phyloP scores from a whole-genome alignment of 192 early-diverging fungal species.

The Dimargaris cristalligena region DNA sequence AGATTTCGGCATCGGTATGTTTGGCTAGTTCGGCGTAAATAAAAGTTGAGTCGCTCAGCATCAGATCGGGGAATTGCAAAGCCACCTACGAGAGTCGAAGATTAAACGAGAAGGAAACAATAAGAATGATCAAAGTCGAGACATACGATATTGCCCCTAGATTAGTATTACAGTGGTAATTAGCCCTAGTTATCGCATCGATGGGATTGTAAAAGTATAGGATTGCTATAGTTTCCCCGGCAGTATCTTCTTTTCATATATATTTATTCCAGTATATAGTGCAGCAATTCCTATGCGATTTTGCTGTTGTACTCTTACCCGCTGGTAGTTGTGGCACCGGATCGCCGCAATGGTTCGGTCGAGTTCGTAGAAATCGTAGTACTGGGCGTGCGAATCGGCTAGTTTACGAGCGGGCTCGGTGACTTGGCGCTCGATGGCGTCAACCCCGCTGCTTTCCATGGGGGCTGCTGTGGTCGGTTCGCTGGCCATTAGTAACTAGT shows the following conservation, averaged over 20 bases:
- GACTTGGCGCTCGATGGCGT: constrained; percentile 7
- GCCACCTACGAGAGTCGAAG: constrained; percentile 35
- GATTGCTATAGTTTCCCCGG: too few relatives aligned
- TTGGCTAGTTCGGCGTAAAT: constrained; percentile 37
- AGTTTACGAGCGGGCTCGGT: not conserved
- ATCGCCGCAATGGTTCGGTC: not conserved
- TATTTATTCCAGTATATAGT: too few relatives aligned
- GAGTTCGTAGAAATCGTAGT: constrained; percentile 3
- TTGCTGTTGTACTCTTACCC: constrained; percentile 1
- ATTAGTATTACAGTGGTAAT: too few relatives aligned
- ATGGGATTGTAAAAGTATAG: too few relatives aligned
- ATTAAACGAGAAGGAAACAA: too few relatives aligned
- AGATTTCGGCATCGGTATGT: constrained; percentile 31
- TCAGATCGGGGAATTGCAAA: constrained; percentile 89
- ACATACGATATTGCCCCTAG: too few relatives aligned
- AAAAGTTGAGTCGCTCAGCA: constrained; percentile 48
- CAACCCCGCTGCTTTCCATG: constrained; percentile 1
- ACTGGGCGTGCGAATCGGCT: not conserved
- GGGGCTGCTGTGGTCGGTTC: not conserved
- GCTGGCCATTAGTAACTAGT: too few relatives aligned
- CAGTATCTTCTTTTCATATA: too few relatives aligned
- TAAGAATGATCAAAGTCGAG: too few relatives aligned
- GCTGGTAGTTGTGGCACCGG: not conserved
- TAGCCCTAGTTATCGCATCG: too few relatives aligned
- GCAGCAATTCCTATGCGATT: too few relatives aligned